Evolutionary conservation across 2,329 filamentous ascomycete species (phyloP).

Genomic region (Xylariaceae sp.): DNA sequence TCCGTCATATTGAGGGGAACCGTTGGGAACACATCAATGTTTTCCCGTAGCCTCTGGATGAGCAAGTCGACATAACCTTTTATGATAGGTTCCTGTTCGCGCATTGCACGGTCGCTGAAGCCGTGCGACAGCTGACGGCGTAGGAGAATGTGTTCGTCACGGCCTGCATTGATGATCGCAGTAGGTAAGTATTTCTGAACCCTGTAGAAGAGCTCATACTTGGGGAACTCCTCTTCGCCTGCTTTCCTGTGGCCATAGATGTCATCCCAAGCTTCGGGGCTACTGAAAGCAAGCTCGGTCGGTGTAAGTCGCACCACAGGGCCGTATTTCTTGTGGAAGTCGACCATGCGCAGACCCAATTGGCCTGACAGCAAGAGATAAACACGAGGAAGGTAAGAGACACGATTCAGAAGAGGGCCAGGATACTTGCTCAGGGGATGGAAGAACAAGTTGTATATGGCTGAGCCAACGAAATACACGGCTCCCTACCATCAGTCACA

Average conservation of each 20-base stretch:
- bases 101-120: conserved; percentile 36
- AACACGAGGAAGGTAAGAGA: conserved; percentile 16
- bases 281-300: conserved; percentile 36
- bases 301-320: conserved; percentile 38
- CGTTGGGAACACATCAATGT: conserved; percentile 24
- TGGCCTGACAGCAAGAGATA: conserved; percentile 15
- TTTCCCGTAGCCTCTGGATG: conserved; percentile 24
- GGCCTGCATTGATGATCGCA: conserved; percentile 27
- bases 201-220: conserved; percentile 25
- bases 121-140: conserved; percentile 34
- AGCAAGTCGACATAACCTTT: conserved; percentile 33
- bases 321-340: conserved; percentile 35
- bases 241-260: conserved; percentile 34
- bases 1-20: conserved; percentile 31
- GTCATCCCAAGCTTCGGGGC: conserved; percentile 36
- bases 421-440: conserved; percentile 24
- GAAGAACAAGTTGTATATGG: conserved; percentile 24
- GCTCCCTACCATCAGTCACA: background rate
- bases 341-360: conserved; percentile 14
- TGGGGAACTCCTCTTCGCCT: conserved; percentile 26
- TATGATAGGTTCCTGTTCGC: conserved; percentile 38
- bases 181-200: conserved; percentile 17
- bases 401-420: conserved; percentile 22
- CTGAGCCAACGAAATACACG: background rate
- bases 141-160: conserved; percentile 30